Evolutionary conservation across 2,329 filamentous ascomycete species (phyloP), one percentile per base, ranked within the genome.

Genomic region (Fusarium sp.): DNA sequence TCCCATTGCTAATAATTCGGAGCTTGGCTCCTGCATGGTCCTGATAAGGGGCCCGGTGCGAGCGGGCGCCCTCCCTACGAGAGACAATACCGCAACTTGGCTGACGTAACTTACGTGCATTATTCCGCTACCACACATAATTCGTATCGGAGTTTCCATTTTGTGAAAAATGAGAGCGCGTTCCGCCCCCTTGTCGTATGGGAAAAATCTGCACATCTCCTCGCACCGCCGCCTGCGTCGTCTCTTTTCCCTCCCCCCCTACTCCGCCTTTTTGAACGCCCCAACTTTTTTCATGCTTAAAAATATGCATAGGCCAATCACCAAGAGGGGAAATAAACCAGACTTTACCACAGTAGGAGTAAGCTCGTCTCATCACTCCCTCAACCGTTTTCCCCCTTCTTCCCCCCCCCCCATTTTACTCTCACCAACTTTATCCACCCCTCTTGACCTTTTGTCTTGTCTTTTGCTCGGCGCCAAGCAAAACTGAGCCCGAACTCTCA

Each of bases 251-350:
- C 38, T 23, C 33, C 7, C 18, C 38, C 29, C 33, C 7, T 11
- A 40, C 64, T 65, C 64, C 64, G 56, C 64, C 56, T 29, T 65
- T 27, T 38, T 20, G 13, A 29, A 11, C 42, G 42, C 50, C 62
- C 62, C 62, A 66, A 56, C 10, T 46, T 25, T 46, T 61, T 57
- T 65, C 56, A 66, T 66, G 64, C 64, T 57, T 65, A 66, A 65
- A 36, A 57, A 53, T 49, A 60, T 61, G 31, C n/a, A 42, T 14
- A 14, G 1, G 40, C 40, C 40, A 65, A 44, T 61, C 27, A 4
- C 4, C n/a, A 4, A 5, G 8, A 20, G 27, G 38, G 1, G 2
- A 55, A 55, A 27, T 38, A 36, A 5, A 5, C 10, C 18, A 38
- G 36, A 42, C 38, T 42, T 56, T 56, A 18, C 16, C 25, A 44